Base-by-base conservation (phyloP, 2,329 filamentous ascomycete species). In the Colletotrichum sp. region DNA sequence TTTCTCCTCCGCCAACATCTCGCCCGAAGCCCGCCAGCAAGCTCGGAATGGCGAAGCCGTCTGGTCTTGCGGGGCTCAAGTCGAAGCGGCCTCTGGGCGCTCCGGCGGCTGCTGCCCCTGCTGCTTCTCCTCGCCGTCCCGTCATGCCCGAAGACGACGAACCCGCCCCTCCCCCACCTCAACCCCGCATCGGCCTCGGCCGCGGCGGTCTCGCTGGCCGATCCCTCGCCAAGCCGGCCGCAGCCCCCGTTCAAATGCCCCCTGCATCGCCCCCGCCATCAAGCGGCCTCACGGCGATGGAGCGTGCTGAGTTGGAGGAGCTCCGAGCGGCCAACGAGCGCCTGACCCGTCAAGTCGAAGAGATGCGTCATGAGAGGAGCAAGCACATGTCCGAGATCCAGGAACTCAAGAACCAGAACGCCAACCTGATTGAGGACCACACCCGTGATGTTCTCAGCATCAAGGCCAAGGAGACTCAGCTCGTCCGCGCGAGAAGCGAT, bases 381-480 rank as follows among this genome's bases (percentile, higher is more conserved):
- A 96, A 94, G 81, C 90, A 98, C 65, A 91, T 93, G 75, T 97
- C 95, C 0, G 95, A 98, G 83, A 94, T 99, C 57, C 94, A 96
- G 79, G 97, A 99, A 85, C 90, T 99, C 34, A 98, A 98, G 86
- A 98, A 98, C 81, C 95, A 98, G 83, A 99, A 99, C 81, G 97
- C 97, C 28, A 94, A 97, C 78, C 89, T 99, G 39, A 99, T 99
- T 77, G 97, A 99, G 85, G 96, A 99, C 81, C 96, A 99, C 84
- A 99, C 97, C 0, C 91, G 96, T 64, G 96, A 99, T 81, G 95
- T 98, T 0, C 89, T 99, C 57, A 97, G 96, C 80, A 98, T 99
- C 86, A 99, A 99, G 84, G 97, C 97, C 16, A 99, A 99, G 85
- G 97, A 99, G 84, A 99, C 97, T 5, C 97, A 99, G 81, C 90